These are phyloP conservation scores for Ilyonectria robusta DNA, from an alignment of 2,329 filamentous ascomycete species.

Conservation along the genomic window DNA sequence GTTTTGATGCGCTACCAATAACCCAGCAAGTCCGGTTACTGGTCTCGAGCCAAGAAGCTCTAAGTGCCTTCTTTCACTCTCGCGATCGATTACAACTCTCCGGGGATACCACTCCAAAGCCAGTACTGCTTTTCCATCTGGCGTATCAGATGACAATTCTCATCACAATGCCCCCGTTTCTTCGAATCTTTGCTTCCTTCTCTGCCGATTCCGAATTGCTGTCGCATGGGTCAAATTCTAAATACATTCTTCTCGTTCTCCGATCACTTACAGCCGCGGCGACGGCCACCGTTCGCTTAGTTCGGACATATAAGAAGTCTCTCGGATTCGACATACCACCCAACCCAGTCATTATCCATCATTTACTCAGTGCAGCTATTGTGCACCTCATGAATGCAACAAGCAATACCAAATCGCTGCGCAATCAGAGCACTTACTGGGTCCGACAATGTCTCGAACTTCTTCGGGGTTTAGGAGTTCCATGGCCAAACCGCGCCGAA, in stretches of 20 bases:
- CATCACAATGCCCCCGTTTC: slow-evolving; percentile 9
- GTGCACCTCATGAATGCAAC: slow-evolving; percentile 20
- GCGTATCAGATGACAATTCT: slow-evolving; percentile 16
- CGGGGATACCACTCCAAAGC: not conserved
- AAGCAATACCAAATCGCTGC: not conserved
- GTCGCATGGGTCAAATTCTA: not conserved
- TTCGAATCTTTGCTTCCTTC: slow-evolving; percentile 9
- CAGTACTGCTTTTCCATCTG: slow-evolving; percentile 11
- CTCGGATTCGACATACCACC: not conserved
- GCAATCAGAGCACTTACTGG: slow-evolving; percentile 7
- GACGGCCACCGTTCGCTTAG: slow-evolving; percentile 3
- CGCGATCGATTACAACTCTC: slow-evolving; percentile 7
- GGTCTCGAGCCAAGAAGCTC: slow-evolving; percentile 12
- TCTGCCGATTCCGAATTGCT: not conserved
- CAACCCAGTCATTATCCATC: slow-evolving; percentile 6
- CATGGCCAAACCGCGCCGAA: slow-evolving; percentile 11
- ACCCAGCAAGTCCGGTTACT: slow-evolving; percentile 5
- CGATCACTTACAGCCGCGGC: slow-evolving; percentile 3
- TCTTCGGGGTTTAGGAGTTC: not conserved
- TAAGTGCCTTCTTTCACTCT: slow-evolving; percentile 11
- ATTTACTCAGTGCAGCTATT: slow-evolving; percentile 14
- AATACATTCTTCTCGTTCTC: slow-evolving; percentile 15
- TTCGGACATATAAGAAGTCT: slow-evolving; percentile 4
- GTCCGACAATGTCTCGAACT: slow-evolving; percentile 10
- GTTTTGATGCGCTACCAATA: not conserved